A percentile compares a stretch with the other conserved stretches of the same genome.
Evolutionary conservation across 495 filamentous ascomycete species (phyloP).

Genomic region (Neurospora africana): DNA sequence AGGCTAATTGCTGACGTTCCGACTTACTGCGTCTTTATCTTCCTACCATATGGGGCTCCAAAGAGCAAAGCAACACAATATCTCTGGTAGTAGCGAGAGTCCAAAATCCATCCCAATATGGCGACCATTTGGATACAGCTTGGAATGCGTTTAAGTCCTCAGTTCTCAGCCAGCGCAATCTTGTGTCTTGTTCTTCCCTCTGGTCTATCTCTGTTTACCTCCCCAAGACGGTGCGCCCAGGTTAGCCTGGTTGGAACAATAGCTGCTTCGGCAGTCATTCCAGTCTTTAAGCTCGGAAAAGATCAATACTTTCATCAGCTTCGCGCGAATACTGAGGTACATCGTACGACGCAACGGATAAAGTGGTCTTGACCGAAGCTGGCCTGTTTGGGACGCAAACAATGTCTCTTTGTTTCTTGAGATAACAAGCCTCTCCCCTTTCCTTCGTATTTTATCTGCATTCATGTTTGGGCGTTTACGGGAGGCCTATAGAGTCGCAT

Average conservation of each 20-base stretch:
- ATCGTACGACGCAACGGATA: not conserved
- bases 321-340: not conserved
- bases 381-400: not conserved
- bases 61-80: not conserved
- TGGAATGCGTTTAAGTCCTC: not conserved
- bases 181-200: not conserved
- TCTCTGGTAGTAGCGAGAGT: not conserved
- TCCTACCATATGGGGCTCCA: not conserved
- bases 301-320: not conserved
- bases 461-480: not conserved
- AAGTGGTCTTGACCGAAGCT: not conserved
- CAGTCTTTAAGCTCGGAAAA: not conserved
- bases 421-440: not conserved
- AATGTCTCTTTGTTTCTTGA: not conserved
- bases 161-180: not conserved
- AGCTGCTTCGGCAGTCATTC: not conserved
- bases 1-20: not conserved
- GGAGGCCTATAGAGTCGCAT: not conserved
- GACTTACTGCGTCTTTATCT: not conserved
- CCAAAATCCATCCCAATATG: not conserved
- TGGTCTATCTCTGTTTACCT: not conserved
- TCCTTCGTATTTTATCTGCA: not conserved
- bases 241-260: not conserved
- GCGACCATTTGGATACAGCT: slow-evolving; percentile 1
- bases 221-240: not conserved